A percentile compares a stretch with the other conserved stretches of the same genome.
Conservation (phyloP, 371 early-diverging fungal species). For the Mucor lusitanicus region DNA sequence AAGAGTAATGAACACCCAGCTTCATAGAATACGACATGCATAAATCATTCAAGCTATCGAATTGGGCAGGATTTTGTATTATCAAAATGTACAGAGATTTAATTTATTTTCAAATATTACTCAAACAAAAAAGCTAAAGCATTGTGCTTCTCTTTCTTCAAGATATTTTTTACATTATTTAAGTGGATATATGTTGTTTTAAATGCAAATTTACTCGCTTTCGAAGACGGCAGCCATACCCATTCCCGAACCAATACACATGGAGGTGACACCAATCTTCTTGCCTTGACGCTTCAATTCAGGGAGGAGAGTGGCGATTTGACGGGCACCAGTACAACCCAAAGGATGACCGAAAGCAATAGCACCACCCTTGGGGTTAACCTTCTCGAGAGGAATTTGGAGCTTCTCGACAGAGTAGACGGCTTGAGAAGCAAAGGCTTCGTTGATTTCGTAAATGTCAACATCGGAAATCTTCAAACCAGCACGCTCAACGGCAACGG, state of each 20-base stretch:
- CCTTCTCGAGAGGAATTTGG: constrained; percentile 82
- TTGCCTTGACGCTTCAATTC: constrained; percentile 89
- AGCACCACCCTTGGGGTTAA: constrained; percentile 98
- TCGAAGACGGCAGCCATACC: constrained; percentile 95
- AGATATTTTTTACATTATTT: neutral
- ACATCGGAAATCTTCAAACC: constrained; percentile 82
- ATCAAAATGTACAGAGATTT: constrained; percentile 5
- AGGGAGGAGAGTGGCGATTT: constrained; percentile 92
- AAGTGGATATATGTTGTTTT: neutral
- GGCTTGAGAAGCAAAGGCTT: constrained; percentile 98
- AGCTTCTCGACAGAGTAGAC: constrained; percentile 91
- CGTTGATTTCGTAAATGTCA: constrained; percentile 86
- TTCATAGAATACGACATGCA: no score
- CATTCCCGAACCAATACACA: constrained; percentile 98
- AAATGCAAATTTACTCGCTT: constrained; percentile 61
- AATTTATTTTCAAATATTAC: neutral
- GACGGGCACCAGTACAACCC: constrained; percentile 95
- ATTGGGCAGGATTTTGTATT: neutral
- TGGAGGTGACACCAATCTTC: constrained; percentile 86
- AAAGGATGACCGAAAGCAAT: constrained; percentile 68
- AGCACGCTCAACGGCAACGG: constrained; percentile 83
- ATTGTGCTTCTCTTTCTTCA: neutral
- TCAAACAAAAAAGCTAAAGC: constrained; percentile 2
- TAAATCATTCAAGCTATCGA: no score
- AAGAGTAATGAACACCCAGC: no score